Evolutionary conservation across 129 eudicot genomes (phyloP), one percentile per base, ranked within the genome.

Genomic region (Erigeron canadensis): DNA sequence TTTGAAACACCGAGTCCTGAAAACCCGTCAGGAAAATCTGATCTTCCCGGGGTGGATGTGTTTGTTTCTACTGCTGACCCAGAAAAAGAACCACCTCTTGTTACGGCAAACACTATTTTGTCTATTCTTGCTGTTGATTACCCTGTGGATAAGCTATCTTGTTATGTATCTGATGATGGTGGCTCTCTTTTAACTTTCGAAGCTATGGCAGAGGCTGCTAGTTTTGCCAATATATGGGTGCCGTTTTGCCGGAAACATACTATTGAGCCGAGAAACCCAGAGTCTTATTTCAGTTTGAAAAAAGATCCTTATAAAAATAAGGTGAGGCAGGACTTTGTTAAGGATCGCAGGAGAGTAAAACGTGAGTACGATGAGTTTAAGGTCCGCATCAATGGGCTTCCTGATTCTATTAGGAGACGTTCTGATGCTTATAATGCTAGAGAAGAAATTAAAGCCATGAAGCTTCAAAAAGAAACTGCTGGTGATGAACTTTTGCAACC

Each of bases 141-240:
- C 63, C 93, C 93, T 2, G 87, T 84, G 6, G 87, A 87, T 10
- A 87, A 87, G 77, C 81, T 84, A 13, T 65, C 93, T 34, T 87
- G 93, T 68, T 87, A 87, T 53, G 86, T 87, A 37, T 87, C 92
- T 57, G 92, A 87, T 62, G 92, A 84, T 8, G 92, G 92, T n/a
- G 92, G 92, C 54, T 84, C 92, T 13, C 86, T 87, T 55, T 44
- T 87, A 39, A 81, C 92, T 2, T 87, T 87, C 42, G 92, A 87
- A 70, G 92, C 92, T 48, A 84, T 87, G 92, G 92, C 88, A 13
- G 92, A 87, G 65, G 92, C 92, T 28, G 92, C 92, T 51, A 87
- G 92, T 38, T 87, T 87, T 66, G 88, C 92, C 7, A 76, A 87
- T 63, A 15, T 81, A 71, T 87, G 92, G 92, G 92, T 81, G 17